phyloP scores from a whole-genome alignment of 768 basidiomycete species.

The Phaffia australis region DNA sequence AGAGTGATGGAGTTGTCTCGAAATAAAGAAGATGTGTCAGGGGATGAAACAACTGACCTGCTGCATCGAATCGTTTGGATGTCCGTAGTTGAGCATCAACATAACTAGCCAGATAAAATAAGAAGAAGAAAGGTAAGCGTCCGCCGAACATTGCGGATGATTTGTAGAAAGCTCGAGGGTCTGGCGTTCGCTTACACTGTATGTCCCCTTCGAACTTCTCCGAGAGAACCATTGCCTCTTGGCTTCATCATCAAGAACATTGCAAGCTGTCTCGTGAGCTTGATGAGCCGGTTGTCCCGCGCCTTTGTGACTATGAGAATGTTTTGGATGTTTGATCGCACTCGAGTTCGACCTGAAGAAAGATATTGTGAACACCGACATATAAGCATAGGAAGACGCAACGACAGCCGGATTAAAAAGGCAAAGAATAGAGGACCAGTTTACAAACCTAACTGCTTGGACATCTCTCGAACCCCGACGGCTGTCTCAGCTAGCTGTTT shows the following conservation, averaged over 20 bases:
- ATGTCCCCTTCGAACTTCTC: slow-evolving; percentile 51
- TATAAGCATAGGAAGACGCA: not conserved
- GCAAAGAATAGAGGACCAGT: not conserved
- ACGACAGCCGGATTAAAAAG: not conserved
- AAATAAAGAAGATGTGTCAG: too few species aligned
- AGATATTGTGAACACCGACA: not conserved
- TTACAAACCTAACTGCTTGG: slow-evolving; percentile 82
- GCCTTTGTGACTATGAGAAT: slow-evolving; percentile 96
- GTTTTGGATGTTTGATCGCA: slow-evolving; percentile 81
- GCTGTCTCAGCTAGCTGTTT: slow-evolving; percentile 93
- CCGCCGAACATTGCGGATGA: not conserved
- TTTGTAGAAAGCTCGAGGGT: not conserved
- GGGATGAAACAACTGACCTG: slow-evolving; percentile 27
- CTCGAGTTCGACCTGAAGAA: slow-evolving; percentile 69
- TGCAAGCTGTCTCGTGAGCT: slow-evolving; percentile 83
- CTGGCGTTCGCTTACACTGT: slow-evolving; percentile 54
- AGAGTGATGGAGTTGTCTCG: not conserved
- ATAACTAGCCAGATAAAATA: slow-evolving; percentile 50
- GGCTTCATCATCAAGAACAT: slow-evolving; percentile 84
- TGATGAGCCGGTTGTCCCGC: slow-evolving; percentile 89
- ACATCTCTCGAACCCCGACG: slow-evolving; percentile 94
- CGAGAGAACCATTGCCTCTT: slow-evolving; percentile 12
- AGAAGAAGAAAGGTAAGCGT: not conserved
- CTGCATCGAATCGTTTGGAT: slow-evolving; percentile 89
- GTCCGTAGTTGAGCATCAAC: slow-evolving; percentile 82